Evolutionary conservation across 331 rosid species (phyloP).

Genomic region (Prunus yedoensis): DNA sequence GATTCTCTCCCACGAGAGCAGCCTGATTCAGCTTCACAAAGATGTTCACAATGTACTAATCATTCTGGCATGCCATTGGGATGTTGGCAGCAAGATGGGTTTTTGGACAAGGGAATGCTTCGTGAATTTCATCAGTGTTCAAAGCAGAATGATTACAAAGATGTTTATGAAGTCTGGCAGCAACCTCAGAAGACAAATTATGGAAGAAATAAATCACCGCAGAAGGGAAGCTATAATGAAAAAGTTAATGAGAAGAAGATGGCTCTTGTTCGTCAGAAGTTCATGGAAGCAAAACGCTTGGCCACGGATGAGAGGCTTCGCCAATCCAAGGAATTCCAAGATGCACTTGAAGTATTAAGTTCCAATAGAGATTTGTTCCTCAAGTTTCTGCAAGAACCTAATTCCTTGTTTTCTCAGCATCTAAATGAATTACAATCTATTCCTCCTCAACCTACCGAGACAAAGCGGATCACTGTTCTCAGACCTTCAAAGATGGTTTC

Average conservation of each 20-base stretch:
- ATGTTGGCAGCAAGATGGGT: slow-evolving; percentile 51
- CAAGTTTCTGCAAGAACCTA: slow-evolving; percentile 63
- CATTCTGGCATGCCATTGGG: slow-evolving; percentile 44
- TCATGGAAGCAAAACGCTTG: slow-evolving; percentile 64
- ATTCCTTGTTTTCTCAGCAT: slow-evolving; percentile 51
- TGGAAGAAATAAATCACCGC: slow-evolving; percentile 56
- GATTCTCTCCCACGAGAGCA: slow-evolving; percentile 62
- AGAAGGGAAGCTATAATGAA: slow-evolving; percentile 55
- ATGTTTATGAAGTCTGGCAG: slow-evolving; percentile 70
- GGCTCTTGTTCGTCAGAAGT: slow-evolving; percentile 72
- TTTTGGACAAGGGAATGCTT: slow-evolving; percentile 46
- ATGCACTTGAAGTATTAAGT: slow-evolving; percentile 78
- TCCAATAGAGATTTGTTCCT: slow-evolving; percentile 73
- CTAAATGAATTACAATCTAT: slow-evolving; percentile 50
- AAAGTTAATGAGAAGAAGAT: slow-evolving; percentile 51
- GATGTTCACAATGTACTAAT: slow-evolving; percentile 43
- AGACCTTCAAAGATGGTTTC: slow-evolving; percentile 79
- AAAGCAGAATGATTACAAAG: slow-evolving; percentile 46
- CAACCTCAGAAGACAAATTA: slow-evolving; percentile 51
- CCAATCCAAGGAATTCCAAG: slow-evolving; percentile 69
- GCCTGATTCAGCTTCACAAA: slow-evolving; percentile 49
- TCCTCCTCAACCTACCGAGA: slow-evolving; percentile 45
- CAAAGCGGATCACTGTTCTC: slow-evolving; percentile 71
- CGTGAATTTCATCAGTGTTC: slow-evolving; percentile 45
- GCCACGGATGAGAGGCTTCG: slow-evolving; percentile 67